Evolutionary conservation across 2,329 filamentous ascomycete genomes (phyloP).

Genomic region (Aspergillus tubingensis): DNA sequence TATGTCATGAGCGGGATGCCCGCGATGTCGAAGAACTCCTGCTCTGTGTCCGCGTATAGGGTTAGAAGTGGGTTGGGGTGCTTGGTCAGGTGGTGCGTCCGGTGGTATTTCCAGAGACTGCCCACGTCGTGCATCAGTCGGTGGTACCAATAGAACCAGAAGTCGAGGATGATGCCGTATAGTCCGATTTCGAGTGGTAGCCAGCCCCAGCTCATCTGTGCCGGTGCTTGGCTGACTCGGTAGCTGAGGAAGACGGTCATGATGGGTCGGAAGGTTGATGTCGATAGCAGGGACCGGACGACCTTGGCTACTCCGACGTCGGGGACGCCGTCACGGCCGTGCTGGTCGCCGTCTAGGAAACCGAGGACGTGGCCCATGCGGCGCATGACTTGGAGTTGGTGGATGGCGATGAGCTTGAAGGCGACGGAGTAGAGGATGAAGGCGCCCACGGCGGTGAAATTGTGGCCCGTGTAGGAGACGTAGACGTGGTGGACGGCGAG

Average conservation of each 20-base stretch:
- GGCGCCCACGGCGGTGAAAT: slow-evolving; percentile 31
- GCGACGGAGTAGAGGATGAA: slow-evolving; percentile 42
- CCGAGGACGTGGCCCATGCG: slow-evolving; percentile 42
- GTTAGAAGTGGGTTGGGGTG: slow-evolving; percentile 48
- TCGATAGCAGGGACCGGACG: slow-evolving; percentile 35
- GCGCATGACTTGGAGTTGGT: slow-evolving; percentile 42
- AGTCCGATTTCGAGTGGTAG: slow-evolving; percentile 43
- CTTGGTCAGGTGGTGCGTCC: slow-evolving; percentile 50
- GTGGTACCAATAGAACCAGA: slow-evolving; percentile 47
- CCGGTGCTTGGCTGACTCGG: slow-evolving; percentile 24
- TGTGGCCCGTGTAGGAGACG: slow-evolving; percentile 30
- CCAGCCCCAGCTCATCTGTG: slow-evolving; percentile 36
- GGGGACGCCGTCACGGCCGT: slow-evolving; percentile 47
- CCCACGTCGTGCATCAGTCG: slow-evolving; percentile 46
- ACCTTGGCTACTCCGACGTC: slow-evolving; percentile 42
- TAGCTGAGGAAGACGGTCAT: slow-evolving; percentile 40
- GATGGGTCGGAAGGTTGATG: slow-evolving; percentile 35
- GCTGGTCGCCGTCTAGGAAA: slow-evolving; percentile 49
- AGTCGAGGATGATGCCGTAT: slow-evolving; percentile 48
- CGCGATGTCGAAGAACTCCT: slow-evolving; percentile 48
- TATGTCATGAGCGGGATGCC: slow-evolving; percentile 47
- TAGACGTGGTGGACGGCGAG: slow-evolving; percentile 43
- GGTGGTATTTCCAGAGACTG: slow-evolving; percentile 47
- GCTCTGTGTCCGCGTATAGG: slow-evolving; percentile 46
- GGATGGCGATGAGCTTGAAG: slow-evolving; percentile 47